Evolutionary conservation across 176 grass and related monocot species (phyloP), one percentile per base, ranked within the genome.

Genomic region (Luzula sylvatica): DNA sequence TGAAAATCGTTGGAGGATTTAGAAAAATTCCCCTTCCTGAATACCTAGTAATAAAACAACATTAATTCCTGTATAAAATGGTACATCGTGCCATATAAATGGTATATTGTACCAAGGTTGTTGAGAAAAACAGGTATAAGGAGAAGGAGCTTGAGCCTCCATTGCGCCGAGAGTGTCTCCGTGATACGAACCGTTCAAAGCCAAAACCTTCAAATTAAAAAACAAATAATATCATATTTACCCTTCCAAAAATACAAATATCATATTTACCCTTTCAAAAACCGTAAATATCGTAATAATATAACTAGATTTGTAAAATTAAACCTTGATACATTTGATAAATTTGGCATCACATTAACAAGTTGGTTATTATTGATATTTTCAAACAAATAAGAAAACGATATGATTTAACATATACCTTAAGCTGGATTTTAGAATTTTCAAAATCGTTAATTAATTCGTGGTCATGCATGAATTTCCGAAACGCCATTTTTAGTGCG

Each of bases 401-500:
- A 54, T 44, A 17, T 26, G 42, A 61, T 50, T 40, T 45, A 2
- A 29, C 29, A 58, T 32, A 53, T 30, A 88, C 90, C 84, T 79
- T 95, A 35, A 95, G 50, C 27, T 79, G 70, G 73, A 66, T 38
- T 47, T 46, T 52, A 60, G 7, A 7, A 13, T 72, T 75, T 53
- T 72, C 59, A 58, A 29, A 63, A 50, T 62, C 65, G n/a, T 50
- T 3, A 61, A 69, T 15, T 52, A 84, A 74, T 51, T 57, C 53
- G 51, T 79, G 80, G 63, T 88, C 90, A 40, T 70, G 52, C 43
- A 40, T 43, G 77, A 78, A 95, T 78, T 95, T 95, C 50, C 80
- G 90, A 53, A 95, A 95, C 67, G 90, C 90, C 90, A 95, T 88
- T 78, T 95, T 95, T 12, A 95, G 51, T n/a, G 90, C 90, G 78